Conservation (phyloP, 768 basidiomycete species). For the Trametes cingulata region DNA sequence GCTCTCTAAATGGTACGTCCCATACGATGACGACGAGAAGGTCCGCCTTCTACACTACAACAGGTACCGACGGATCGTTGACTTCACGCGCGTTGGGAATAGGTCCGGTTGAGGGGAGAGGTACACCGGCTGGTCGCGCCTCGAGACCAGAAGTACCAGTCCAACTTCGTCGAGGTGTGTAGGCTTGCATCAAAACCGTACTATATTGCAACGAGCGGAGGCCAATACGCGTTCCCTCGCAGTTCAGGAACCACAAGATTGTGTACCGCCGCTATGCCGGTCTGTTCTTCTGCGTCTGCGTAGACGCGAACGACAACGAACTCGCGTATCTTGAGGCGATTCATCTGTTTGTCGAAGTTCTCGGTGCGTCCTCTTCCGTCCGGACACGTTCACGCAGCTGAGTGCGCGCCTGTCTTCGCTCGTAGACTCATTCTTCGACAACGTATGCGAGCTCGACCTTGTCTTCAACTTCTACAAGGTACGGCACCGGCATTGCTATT, state of each 20-base stretch:
- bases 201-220: background rate
- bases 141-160: constrained; percentile 97
- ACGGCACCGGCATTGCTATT: constrained; percentile 1
- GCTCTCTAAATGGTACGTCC: constrained; percentile 97
- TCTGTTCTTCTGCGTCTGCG: constrained; percentile 96
- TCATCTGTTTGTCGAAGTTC: constrained; percentile 95
- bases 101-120: constrained; percentile 94
- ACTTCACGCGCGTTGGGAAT: background rate
- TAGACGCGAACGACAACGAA: constrained; percentile 98
- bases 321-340: constrained; percentile 97
- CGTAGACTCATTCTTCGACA: constrained; percentile 96
- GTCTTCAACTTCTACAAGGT: constrained; percentile 99
- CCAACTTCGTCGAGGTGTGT: constrained; percentile 96
- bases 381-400: background rate
- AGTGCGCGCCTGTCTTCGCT: too few relatives aligned
- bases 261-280: constrained; percentile 72
- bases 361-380: constrained; percentile 59
- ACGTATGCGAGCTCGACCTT: constrained; percentile 96
- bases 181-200: too few relatives aligned
- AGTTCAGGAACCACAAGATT: constrained; percentile 99
- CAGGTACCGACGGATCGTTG: background rate
- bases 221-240: too few relatives aligned
- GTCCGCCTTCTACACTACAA: constrained; percentile 37
- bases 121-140: constrained; percentile 96
- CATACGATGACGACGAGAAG: constrained; percentile 99